Base-by-base conservation (phyloP, 2,329 filamentous ascomycete genomes). In the Aureobasidium sp. region DNA sequence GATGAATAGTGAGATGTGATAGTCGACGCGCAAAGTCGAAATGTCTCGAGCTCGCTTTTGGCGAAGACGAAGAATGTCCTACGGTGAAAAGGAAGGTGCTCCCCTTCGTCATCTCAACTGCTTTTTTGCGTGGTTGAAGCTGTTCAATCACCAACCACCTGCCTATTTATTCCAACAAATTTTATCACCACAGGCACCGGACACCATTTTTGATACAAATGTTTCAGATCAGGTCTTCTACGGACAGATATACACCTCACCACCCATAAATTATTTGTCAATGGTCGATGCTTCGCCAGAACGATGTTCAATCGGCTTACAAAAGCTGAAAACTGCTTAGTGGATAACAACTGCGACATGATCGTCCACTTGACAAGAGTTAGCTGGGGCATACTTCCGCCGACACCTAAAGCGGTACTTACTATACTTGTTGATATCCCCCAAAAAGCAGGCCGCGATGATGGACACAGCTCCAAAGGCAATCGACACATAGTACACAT, bases 401-500 rank as follows among this genome's bases (percentile, higher is more conserved):
- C 41, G 21, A 44, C 9, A 21, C 5, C 16, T 9, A 16, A 45
- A 27, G 5, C 8, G 15, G 11, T 3, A 48, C 45, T 48, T n/a
- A 48, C 41, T 69, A 48, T 69, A 69, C 58, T 72, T 68, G 50
- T 67, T 66, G 55, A 74, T 71, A 55, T 74, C 69, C 1, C 81
- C 82, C 69, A 87, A 70, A 65, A 86, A 84, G 61, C 80, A 75
- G 60, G 81, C 79, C 0, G 83, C 77, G n/a, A 86, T 55, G 52
- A 86, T 82, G 5, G 80, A 79, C 0, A 84, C 69, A 0, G 65
- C 76, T 0, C 85, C 85, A 69, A 87, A 87, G 0, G 79, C 83
- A 68, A 87, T 85, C 69, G 82, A 85, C 30, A 78, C 77, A 69
- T 83, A 83, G 68, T 86, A 88, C 3, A 86, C 83, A 67, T 77